Base-by-base conservation (phyloP, 2,329 filamentous ascomycete species). In the Basipetospora chlamydospora region DNA sequence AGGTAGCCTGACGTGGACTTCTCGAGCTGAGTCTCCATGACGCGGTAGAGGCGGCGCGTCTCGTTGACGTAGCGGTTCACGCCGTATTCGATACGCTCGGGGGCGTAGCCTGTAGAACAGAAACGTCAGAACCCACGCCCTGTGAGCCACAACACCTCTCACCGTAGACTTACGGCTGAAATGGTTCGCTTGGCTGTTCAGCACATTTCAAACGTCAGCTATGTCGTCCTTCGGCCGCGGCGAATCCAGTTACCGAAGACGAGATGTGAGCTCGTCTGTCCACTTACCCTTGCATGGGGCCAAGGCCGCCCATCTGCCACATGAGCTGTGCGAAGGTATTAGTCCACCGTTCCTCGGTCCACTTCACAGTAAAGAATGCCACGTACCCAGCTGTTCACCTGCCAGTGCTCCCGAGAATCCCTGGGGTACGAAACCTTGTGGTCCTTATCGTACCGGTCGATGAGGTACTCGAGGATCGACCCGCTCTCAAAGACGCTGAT, bases 401-500 rank as follows among this genome's bases (percentile, higher is more conserved):
- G 82, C 58, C 80, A 85, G 55, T 77, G 72, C 57, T 94, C 85
- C 32, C 76, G 65, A 6, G 73, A 72, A 10, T 75, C 84, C 16
- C 58, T 59, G 0, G 84, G 80, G 53, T 82, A 94, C 30, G 77
- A 85, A 41, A 94, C 71, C 61, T 85, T 88, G 64, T 90, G 63
- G 37, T 87, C 79, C 20, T 66, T 68, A 56, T 93, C 85, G 54
- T 93, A 93, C 41, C 75, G 71, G 36, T 86, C 80, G 13, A 80
- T 74, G 5, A 94, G 70, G 54, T 94, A 93, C 56, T 86, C 75
- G 60, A 92, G 64, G 52, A 93, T 90, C 44, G 78, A 73, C 39
- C 83, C 85, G 43, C 75, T 82, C 59, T 94, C 86, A 51, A 92
- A 94, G 13, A 94, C 55, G 39, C 70, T 67, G 52, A 93, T 84